Evolutionary conservation across 140 eudicot species (phyloP), one percentile per base, ranked within the genome.

Genomic region (Erigeron philadelphicus): DNA sequence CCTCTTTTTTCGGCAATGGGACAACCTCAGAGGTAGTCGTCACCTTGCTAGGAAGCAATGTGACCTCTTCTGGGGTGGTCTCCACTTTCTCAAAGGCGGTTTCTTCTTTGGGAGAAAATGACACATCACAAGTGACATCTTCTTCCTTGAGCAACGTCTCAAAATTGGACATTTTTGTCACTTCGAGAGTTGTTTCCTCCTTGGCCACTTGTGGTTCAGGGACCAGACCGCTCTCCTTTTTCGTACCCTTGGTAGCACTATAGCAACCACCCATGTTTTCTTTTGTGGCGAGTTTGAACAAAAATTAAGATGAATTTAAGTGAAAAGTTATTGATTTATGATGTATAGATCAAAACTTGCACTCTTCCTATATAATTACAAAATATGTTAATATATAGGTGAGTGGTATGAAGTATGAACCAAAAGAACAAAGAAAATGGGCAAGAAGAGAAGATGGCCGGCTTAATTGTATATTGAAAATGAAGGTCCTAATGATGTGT

Each of bases 211-310:
- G 59, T 13, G 80, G 78, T 38, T 11, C 58, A 0, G 77, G 84
- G 60, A 49, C 77, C 10, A 8, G 55, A 70, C 55, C 66, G 4
- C 13, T 38, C 25, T 31, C 70, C 45, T 74, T 65, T 61, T 48
- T 80, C 67, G 17, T 23, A 52, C 42, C 64, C 69, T 74, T 79
- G 21, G 47, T 21, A 57, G 55, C 75, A 71, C 84, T 80, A 65
- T 72, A 72, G 58, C 84, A 80, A 18, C 80, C 84, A 70, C 84
- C 84, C 84, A 80, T 80, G 70, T 58, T 75, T 68, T 8, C 16
- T 8, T 11, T 61, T 35, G n/a, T 72, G 11, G 66, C 50, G 13
- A 31, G 4, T 2, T 59, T 25, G 13, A 18, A 64, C 38, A n/a
- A 46, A 40, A 35, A 31, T 45, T 8, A 21, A 40, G 7, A 42